These are phyloP conservation scores for Verbascum thapsus DNA, from an alignment of 257 asterid genomes.

Conservation along the genomic window DNA sequence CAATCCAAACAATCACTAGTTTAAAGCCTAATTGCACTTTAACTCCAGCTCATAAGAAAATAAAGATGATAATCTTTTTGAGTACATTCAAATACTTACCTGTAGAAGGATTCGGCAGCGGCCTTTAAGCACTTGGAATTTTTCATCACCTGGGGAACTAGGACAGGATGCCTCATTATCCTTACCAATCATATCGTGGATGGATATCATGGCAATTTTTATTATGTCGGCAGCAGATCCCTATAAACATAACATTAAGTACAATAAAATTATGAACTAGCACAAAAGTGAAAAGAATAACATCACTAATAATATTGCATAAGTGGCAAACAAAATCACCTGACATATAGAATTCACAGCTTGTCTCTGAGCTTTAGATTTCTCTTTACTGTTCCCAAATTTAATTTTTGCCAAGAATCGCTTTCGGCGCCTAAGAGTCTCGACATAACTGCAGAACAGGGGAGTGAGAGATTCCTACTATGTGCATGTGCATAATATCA, in stretches of 20 bases:
- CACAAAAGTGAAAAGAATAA: background rate
- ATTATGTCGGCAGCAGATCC: conserved; percentile 98
- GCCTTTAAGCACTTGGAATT: conserved; percentile 70
- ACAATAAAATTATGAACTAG: conserved; percentile 2
- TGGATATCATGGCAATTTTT: conserved; percentile 83
- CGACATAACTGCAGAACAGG: conserved; percentile 64
- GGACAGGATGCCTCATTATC: conserved; percentile 53
- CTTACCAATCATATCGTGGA: conserved; percentile 63
- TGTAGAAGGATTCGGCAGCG: conserved; percentile 88
- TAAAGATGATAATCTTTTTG: conserved; percentile 22
- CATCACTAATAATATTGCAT: conserved; percentile 10
- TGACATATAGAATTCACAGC: conserved; percentile 98
- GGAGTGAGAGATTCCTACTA: conserved; percentile 20
- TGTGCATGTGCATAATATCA: background rate
- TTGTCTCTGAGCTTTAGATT: conserved; percentile 94
- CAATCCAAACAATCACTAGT: conserved; percentile 1
- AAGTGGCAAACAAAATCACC: conserved; percentile 46
- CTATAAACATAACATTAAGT: conserved; percentile 40
- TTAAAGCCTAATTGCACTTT: conserved; percentile 9
- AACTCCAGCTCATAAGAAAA: conserved; percentile 9
- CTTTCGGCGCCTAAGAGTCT: conserved; percentile 86
- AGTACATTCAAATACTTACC: conserved; percentile 44
- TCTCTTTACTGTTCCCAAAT: conserved; percentile 77
- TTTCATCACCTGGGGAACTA: conserved; percentile 47
- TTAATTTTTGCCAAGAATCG: conserved; percentile 90